Conservation (phyloP, 2,329 filamentous ascomycete genomes). For the Ascocoryne sarcoides region DNA sequence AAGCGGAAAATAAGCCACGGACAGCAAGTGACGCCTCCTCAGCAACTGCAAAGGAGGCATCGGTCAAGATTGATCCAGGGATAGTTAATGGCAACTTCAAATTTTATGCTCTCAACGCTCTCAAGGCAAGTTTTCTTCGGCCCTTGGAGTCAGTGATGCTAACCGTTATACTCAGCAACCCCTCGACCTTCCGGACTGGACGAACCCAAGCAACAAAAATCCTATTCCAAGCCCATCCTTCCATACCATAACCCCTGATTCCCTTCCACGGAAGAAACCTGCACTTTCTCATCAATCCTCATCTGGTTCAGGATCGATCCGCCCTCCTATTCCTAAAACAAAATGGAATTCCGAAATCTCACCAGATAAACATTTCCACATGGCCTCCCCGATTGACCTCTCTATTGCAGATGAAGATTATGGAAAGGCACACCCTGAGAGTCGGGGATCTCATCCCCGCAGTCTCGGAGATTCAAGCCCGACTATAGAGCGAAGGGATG, state of each 20-base stretch:
- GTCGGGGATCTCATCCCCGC: background rate
- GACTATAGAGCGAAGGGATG: conserved; percentile 18
- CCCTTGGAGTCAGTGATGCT: too few species aligned
- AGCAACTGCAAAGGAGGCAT: conserved; percentile 8
- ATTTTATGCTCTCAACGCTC: conserved; percentile 23
- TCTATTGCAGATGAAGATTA: conserved; percentile 25
- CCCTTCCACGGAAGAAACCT: conserved; percentile 17
- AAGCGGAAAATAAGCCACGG: conserved; percentile 22
- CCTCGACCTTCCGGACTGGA: conserved; percentile 24
- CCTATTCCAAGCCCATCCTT: conserved; percentile 5
- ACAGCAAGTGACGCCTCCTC: conserved; percentile 18
- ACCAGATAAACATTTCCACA: conserved; percentile 4
- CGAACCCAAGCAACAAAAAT: conserved; percentile 2
- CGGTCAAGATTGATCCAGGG: conserved; percentile 22
- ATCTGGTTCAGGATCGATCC: too few species aligned
- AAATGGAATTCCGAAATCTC: conserved; percentile 26
- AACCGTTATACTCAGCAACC: conserved; percentile 13
- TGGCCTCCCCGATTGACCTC: conserved; percentile 21
- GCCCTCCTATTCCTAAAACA: conserved; percentile 25
- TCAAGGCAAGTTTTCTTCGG: conserved; percentile 19
- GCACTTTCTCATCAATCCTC: conserved; percentile 10
- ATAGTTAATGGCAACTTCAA: conserved; percentile 16
- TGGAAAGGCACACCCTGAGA: conserved; percentile 1
- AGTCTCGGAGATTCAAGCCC: conserved; percentile 9
- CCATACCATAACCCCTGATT: conserved; percentile 7